Evolutionary conservation across 768 basidiomycete genomes (phyloP), one percentile per base, ranked within the genome.

Genomic region (Cyathus striatus): DNA sequence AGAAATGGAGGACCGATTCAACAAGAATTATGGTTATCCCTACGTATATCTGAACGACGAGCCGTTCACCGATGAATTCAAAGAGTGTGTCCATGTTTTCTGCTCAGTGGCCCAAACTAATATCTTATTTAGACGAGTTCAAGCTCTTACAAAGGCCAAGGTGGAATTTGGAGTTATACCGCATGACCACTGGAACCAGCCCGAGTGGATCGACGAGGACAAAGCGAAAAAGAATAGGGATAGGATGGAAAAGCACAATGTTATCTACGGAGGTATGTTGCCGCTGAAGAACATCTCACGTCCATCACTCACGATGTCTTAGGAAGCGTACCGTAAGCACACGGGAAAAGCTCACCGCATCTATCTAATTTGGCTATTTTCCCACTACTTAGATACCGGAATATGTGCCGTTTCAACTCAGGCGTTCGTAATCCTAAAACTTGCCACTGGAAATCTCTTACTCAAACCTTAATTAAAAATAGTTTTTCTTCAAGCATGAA

Each of bases 11-110:
- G 81, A 86, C 51, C 68, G 84, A 38, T 94, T 93, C 63, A 95
- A 95, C 63, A 70, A 72, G 40, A 75, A 75, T 51, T 85, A 79
- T 48, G 66, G 72, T 30, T 94, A 95, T 55, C 88, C 90, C 3
- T 94, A 86, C 62, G 82, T 90, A 23, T 79, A 94, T 62, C 68
- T 95, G 49, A 94, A 94, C 54, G 90, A 95, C 42, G 79, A 77
- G 49, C 72, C 74, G 1, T 93, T 94, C 57, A 72, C 78, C 17
- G 80, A 83, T 6, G 76, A 81, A 20, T 92, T 92, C 64, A 88
- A 83, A 56, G 63, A 63, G 79, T 84, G 52, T 43, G 76, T 55
- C 3, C 44, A 38, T 14, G 24, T 40, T 14, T 17, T 27, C 30
- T 40, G 18, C 36, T 7, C 36, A 18, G 9, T 7, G 7, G 10